A percentile compares a stretch with the other conserved stretches of the same genome.
phyloP scores from a whole-genome alignment of 805 yeast species.

The Lipomyces spencermartinsiae region DNA sequence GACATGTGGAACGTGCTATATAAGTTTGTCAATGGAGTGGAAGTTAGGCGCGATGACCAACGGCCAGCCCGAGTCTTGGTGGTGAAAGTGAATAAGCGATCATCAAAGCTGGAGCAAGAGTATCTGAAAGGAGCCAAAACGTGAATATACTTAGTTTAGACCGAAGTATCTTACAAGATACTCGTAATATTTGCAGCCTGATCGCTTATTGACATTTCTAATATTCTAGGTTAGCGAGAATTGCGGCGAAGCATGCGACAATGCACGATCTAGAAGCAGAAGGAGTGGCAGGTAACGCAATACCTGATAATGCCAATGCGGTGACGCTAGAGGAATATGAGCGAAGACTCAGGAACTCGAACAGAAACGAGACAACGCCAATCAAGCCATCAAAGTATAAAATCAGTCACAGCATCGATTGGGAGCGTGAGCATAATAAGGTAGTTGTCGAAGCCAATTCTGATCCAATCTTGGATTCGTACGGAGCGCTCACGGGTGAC shows the following conservation, averaged over 20 bases:
- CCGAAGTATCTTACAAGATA: background rate
- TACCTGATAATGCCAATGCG: conserved; percentile 5
- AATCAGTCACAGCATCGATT: conserved; percentile 15
- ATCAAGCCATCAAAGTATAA: conserved; percentile 7
- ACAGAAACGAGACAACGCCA: background rate
- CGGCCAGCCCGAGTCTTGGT: background rate
- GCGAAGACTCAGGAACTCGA: background rate
- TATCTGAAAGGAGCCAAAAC: conserved; percentile 16
- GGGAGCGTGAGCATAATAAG: conserved; percentile 3
- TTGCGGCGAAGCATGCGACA: conserved; percentile 22
- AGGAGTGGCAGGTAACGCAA: conserved; percentile 1
- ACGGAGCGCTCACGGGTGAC: conserved; percentile 25
- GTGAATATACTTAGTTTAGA: conserved; percentile 5
- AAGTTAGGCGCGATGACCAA: background rate
- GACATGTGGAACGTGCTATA: conserved; percentile 10
- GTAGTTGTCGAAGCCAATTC: conserved; percentile 11
- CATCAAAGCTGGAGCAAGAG: conserved; percentile 3
- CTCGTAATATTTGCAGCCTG: background rate
- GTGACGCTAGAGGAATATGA: background rate
- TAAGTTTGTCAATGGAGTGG: background rate
- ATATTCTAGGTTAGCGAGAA: conserved; percentile 21
- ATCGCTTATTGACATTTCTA: background rate
- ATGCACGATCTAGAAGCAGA: conserved; percentile 17
- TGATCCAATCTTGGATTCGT: conserved; percentile 28
- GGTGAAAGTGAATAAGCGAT: conserved; percentile 4